These are phyloP conservation scores for Botrytis fabae DNA, from an alignment of 2,329 filamentous ascomycete species.

Conservation along the genomic window DNA sequence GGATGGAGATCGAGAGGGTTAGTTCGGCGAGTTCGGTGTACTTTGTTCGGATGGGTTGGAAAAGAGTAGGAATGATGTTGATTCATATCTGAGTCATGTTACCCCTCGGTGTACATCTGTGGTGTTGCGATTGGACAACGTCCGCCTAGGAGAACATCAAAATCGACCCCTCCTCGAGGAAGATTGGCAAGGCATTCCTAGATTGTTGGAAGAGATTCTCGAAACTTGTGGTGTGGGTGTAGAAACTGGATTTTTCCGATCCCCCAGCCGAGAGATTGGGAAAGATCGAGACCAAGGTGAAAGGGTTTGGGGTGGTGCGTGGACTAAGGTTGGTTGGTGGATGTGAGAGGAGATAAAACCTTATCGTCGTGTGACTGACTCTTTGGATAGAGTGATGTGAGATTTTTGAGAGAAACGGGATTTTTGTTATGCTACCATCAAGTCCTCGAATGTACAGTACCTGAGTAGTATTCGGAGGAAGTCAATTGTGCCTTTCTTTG, in stretches of 20 bases:
- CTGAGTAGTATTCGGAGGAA: not conserved
- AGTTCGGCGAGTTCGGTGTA: not conserved
- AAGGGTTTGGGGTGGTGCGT: not conserved
- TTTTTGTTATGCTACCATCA: not conserved
- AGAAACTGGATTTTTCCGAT: not conserved
- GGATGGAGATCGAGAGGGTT: not conserved
- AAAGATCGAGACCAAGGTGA: not conserved
- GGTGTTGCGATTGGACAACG: not conserved
- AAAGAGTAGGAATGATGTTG: not conserved
- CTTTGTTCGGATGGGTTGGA: not conserved
- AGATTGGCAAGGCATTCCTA: not conserved
- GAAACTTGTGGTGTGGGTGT: not conserved
- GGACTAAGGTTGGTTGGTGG: not conserved
- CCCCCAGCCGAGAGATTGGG: not conserved
- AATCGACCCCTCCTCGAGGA: not conserved
- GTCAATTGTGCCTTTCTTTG: not conserved
- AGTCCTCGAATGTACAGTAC: not conserved
- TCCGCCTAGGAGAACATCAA: not conserved
- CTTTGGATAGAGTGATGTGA: not conserved
- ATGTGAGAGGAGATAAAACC: not conserved
- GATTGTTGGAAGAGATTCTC: not conserved
- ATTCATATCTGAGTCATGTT: slow-evolving; percentile 2
- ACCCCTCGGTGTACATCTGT: not conserved
- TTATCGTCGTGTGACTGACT: slow-evolving; percentile 1
- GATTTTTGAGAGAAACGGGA: not conserved